Evolutionary conservation across 2,329 filamentous ascomycete genomes (phyloP), one percentile per base, ranked within the genome.

Genomic region (Neonectria coccinea): DNA sequence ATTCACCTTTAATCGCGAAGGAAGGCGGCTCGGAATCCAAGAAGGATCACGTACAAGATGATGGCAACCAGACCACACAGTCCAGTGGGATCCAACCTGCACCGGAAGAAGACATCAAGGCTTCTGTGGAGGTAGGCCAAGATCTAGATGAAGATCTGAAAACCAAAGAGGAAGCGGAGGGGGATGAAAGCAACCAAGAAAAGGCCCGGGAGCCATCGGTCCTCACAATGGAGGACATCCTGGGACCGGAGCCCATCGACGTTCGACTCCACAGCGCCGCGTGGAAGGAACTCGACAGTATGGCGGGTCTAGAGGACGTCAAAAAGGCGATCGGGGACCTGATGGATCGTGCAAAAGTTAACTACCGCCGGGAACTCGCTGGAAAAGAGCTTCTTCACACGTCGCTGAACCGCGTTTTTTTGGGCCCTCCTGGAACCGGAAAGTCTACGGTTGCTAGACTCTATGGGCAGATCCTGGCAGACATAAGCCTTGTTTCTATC

Each of bases 391-490:
- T 4, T 10, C 29, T 51, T 22, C 14, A 51, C n/a, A 20, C 20
- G 4, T 14, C 48, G 10, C 29, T 51, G 5, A 51, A 33, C 29
- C 29, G 48, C 29, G 10, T 51, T n/a, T 91, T 92, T 59, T 74
- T 92, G 0, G 91, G 91, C 0, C 84, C 82, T 5, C 90, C 91
- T 0, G 90, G 91, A 0, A 92, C 90, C 0, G 90, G 91, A 0
- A 92, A 92, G 71, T 92, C 90, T 0, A 88, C 88, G 0, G 88
- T 92, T 0, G 91, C 89, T 0, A 91, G 90, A 72, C 75, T 92
- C 0, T 92, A 92, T 68, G 90, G 88, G 0, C 79, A 83, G 39
- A 89, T 92, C 5, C 78, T 92, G 3, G 87, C 85, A 0, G 86
- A 91, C 64, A 75, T 92, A 12, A 89, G 90, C 0, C 67, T 91